These are phyloP conservation scores for Stemphylium beticola DNA, from an alignment of 2,329 filamentous ascomycete genomes.

Conservation along the genomic window DNA sequence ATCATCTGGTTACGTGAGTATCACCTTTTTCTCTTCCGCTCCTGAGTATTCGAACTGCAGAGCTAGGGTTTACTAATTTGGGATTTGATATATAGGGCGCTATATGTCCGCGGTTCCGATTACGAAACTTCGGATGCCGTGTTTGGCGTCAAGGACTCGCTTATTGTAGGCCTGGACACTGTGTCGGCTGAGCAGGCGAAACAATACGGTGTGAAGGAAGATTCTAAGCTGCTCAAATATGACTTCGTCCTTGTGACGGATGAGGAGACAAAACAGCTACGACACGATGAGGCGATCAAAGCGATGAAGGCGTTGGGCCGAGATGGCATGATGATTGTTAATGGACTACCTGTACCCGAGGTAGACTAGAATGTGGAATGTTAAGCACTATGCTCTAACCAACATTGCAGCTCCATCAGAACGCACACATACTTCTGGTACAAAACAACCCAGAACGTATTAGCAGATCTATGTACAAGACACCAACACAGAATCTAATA, in stretches of 20 bases:
- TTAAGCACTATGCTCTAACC: no score
- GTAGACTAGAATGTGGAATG: slow-evolving; percentile 52
- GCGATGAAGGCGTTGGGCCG: slow-evolving; percentile 70
- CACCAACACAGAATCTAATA: no score
- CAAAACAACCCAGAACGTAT: no score
- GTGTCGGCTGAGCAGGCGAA: slow-evolving; percentile 37
- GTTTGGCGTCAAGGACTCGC: slow-evolving; percentile 83
- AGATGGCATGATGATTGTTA: slow-evolving; percentile 72
- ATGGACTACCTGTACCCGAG: slow-evolving; percentile 79
- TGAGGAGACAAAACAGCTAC: slow-evolving; percentile 69
- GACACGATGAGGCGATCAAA: slow-evolving; percentile 69
- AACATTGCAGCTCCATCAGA: no score
- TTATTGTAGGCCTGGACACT: slow-evolving; percentile 55
- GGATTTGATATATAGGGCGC: slow-evolving; percentile 58
- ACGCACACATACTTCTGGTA: no score
- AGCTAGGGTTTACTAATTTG: no score
- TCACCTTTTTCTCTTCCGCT: not conserved
- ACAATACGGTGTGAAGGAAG: slow-evolving; percentile 65
- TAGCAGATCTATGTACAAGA: no score
- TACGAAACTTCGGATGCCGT: slow-evolving; percentile 86
- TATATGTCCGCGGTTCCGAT: slow-evolving; percentile 78
- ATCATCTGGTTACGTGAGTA: slow-evolving; percentile 81
- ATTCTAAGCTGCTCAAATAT: slow-evolving; percentile 68
- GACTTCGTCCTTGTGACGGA: slow-evolving; percentile 80
- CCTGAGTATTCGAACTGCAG: not conserved